Percentiles rank a stretch among this genome's conserved stretches.
phyloP scores from a whole-genome alignment of 2,329 filamentous ascomycete species.

The Didymellaceae sp. region DNA sequence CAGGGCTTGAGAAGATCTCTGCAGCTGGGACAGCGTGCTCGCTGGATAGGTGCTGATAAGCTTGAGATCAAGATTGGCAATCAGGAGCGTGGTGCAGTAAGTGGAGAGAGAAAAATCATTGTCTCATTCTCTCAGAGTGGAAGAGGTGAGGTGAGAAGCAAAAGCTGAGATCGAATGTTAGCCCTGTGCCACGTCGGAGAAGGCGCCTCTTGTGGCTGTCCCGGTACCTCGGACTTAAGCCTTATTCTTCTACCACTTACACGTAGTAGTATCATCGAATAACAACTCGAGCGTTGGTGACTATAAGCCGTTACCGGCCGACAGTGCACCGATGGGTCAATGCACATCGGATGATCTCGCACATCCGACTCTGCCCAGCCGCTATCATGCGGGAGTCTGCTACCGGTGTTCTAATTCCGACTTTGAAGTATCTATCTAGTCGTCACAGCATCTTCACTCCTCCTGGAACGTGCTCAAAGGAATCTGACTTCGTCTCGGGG shows the following conservation, averaged over 20 bases:
- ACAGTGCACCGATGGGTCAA: background rate
- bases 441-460: background rate
- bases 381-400: background rate
- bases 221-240: background rate
- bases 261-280: background rate
- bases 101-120: too few relatives aligned
- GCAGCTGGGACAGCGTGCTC: too few relatives aligned
- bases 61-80: too few relatives aligned
- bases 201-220: background rate
- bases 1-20: too few relatives aligned
- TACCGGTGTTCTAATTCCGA: background rate
- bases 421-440: background rate
- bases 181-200: too few relatives aligned
- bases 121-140: too few relatives aligned
- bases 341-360: background rate
- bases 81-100: too few relatives aligned
- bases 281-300: too few relatives aligned
- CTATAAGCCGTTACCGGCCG: background rate
- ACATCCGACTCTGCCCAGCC: conserved; percentile 2
- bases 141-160: too few relatives aligned
- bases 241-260: background rate
- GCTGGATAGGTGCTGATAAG: too few relatives aligned
- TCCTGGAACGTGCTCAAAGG: background rate
- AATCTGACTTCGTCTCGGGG: too few relatives aligned
- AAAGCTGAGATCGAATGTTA: too few relatives aligned